Conservation (phyloP, 306 rosid genomes). For the Dalbergia cochinchinensis region DNA sequence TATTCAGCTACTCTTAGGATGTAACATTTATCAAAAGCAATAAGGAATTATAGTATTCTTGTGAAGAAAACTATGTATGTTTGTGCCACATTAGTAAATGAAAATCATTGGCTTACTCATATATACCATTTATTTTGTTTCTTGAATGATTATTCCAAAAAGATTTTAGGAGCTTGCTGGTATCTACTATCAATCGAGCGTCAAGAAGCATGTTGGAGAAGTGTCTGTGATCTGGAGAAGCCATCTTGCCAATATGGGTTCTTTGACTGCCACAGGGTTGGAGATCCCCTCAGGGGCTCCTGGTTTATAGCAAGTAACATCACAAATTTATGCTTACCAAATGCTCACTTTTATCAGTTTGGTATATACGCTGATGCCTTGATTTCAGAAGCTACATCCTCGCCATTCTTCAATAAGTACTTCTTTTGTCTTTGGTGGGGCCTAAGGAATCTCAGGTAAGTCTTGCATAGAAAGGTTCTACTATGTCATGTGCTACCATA, state of each 20-base stretch:
- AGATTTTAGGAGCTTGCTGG: constrained; percentile 98
- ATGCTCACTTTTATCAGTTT: constrained; percentile 54
- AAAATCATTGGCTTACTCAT: constrained; percentile 1
- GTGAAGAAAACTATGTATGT: not conserved
- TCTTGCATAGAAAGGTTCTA: constrained; percentile 10
- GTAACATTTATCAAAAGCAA: no score
- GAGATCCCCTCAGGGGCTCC: constrained; percentile 51
- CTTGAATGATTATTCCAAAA: constrained; percentile 37
- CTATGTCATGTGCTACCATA: not conserved
- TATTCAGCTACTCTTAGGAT: no score
- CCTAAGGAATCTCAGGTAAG: constrained; percentile 78
- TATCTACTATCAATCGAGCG: constrained; percentile 86
- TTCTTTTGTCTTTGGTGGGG: constrained; percentile 74
- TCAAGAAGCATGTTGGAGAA: constrained; percentile 95
- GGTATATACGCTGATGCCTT: constrained; percentile 90
- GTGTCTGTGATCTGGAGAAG: constrained; percentile 59
- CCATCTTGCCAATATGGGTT: constrained; percentile 60
- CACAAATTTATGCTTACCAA: constrained; percentile 68
- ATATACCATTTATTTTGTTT: not conserved
- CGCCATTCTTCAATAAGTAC: constrained; percentile 80
- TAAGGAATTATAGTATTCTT: no score
- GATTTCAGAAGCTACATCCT: constrained; percentile 67
- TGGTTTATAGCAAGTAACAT: constrained; percentile 78
- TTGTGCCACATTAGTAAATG: not conserved
- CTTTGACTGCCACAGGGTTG: constrained; percentile 65